Conservation (phyloP, 1,284 basidiomycete genomes). For the Cystobasidium slooffiae region DNA sequence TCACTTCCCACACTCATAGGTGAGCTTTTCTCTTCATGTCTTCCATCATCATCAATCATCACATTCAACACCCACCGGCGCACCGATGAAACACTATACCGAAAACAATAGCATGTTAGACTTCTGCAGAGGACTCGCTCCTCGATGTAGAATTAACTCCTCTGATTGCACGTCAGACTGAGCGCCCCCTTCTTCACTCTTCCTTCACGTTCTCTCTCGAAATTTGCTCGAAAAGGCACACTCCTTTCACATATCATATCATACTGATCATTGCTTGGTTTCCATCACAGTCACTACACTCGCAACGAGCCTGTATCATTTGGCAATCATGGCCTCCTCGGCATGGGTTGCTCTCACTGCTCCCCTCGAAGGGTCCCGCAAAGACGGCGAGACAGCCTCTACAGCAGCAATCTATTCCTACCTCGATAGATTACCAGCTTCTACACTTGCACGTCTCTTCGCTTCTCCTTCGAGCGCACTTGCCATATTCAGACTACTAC, state of each 20-base stretch:
- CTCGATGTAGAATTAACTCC: slow-evolving; percentile 28
- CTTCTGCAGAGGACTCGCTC: slow-evolving; percentile 35
- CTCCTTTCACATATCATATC: background rate
- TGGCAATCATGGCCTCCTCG: slow-evolving; percentile 13
- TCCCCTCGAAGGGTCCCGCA: slow-evolving; percentile 4
- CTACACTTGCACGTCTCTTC: slow-evolving; percentile 81
- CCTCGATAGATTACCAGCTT: slow-evolving; percentile 82
- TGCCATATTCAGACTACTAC: slow-evolving; percentile 86
- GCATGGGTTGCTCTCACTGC: slow-evolving; percentile 43
- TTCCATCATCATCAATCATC: background rate
- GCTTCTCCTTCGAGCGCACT: slow-evolving; percentile 88
- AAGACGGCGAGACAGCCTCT: slow-evolving; percentile 33
- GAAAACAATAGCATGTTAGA: slow-evolving; percentile 47
- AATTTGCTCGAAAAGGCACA: background rate
- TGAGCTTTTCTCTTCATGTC: background rate
- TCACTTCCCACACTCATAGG: background rate
- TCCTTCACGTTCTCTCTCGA: background rate
- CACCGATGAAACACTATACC: slow-evolving; percentile 42
- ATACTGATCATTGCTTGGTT: slow-evolving; percentile 4
- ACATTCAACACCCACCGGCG: background rate
- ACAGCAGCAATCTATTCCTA: slow-evolving; percentile 64
- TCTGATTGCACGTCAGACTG: slow-evolving; percentile 48
- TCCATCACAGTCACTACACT: background rate
- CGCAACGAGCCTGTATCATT: background rate
- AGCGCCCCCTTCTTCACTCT: slow-evolving; percentile 9